These are phyloP conservation scores for barrel medic (Medicago truncatula) DNA, from an alignment of 306 rosid genomes.

Conservation along the genomic window DNA sequence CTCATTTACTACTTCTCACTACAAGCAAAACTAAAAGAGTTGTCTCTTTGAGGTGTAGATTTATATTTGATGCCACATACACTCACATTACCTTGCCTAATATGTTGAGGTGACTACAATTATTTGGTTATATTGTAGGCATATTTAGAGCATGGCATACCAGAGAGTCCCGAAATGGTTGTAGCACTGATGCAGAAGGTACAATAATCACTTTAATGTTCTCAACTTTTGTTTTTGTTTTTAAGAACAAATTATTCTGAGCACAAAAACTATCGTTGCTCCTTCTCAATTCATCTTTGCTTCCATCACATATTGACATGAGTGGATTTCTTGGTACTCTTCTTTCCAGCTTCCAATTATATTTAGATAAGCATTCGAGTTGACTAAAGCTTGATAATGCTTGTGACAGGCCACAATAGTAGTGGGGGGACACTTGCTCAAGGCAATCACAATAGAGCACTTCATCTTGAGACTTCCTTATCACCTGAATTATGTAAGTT, in stretches of 20 bases:
- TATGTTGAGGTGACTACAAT: conserved; percentile 5
- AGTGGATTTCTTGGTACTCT: background rate
- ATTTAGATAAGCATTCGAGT: too few relatives aligned
- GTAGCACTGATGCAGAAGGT: conserved; percentile 96
- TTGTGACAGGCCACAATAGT: conserved; percentile 68
- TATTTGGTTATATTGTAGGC: conserved; percentile 60
- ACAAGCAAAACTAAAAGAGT: background rate
- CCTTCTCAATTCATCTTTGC: background rate
- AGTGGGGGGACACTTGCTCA: conserved; percentile 74
- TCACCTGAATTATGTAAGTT: conserved; percentile 78
- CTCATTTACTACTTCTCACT: conserved; percentile 11
- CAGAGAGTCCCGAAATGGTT: conserved; percentile 90
- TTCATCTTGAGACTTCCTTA: conserved; percentile 89
- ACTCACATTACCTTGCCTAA: conserved; percentile 20
- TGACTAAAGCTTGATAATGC: background rate
- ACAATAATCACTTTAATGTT: conserved; percentile 33
- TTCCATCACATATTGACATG: too few relatives aligned
- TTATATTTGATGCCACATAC: conserved; percentile 25
- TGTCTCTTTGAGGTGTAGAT: background rate
- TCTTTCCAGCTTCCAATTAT: too few relatives aligned
- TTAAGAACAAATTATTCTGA: background rate
- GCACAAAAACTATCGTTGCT: background rate
- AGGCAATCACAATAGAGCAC: conserved; percentile 84
- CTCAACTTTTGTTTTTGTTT: background rate
- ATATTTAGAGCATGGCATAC: conserved; percentile 81